phyloP scores from a whole-genome alignment of 83 land plant genomes.

The Isoetes engelmannii region DNA sequence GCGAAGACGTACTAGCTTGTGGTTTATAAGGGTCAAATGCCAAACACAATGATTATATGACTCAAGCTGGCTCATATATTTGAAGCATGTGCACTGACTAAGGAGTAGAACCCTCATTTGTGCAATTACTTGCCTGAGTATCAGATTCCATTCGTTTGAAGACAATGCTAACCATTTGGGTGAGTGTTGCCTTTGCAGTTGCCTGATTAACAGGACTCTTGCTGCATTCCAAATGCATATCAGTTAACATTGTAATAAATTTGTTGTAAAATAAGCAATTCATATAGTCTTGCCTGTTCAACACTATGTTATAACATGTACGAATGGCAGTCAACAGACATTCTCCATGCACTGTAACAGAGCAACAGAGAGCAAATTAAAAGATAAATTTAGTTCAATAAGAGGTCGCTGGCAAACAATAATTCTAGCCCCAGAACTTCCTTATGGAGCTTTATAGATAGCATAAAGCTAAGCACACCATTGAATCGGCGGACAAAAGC shows the following conservation, averaged over 20 bases:
- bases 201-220: conserved; percentile 93
- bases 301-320: conserved; percentile 86
- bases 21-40: no score
- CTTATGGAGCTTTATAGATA: no score
- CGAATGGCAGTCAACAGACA: conserved; percentile 71
- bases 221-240: conserved; percentile 25
- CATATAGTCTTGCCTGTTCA: conserved; percentile 49
- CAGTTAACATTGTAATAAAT: no score
- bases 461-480: no score
- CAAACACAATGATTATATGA: no score
- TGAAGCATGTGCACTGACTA: no score
- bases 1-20: no score
- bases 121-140: conserved; percentile 31
- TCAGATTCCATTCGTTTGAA: conserved; percentile 88
- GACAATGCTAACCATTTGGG: conserved; percentile 87
- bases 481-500: no score
- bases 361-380: background rate
- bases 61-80: no score
- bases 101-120: no score
- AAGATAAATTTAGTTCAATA: background rate
- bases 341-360: conserved; percentile 82
- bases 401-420: background rate
- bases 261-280: no score
- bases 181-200: conserved; percentile 92
- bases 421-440: no score